These are phyloP conservation scores for Fusarium sp. DNA, from an alignment of 2,329 filamentous ascomycete genomes.

Conservation along the genomic window DNA sequence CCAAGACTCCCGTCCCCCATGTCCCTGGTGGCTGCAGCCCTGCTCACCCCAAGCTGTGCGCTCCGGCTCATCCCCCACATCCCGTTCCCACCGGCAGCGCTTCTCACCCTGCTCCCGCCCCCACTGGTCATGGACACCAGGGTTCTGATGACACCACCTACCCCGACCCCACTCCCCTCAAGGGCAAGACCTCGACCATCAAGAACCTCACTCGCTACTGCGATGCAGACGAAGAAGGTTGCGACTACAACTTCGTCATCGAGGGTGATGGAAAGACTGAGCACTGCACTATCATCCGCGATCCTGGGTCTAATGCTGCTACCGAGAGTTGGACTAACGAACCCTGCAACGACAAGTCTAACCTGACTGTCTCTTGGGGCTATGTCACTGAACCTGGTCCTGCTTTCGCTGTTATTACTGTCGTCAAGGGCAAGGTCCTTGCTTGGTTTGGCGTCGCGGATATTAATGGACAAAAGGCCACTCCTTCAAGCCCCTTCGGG, in stretches of 20 bases:
- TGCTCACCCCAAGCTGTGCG: constrained; percentile 15
- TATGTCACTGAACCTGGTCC: constrained; percentile 32
- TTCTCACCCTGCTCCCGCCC: neutral
- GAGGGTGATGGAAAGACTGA: constrained; percentile 31
- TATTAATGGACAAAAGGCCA: constrained; percentile 33
- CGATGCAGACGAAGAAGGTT: constrained; percentile 17
- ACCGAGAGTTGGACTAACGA: constrained; percentile 34
- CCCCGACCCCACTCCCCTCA: constrained; percentile 12
- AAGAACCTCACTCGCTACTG: constrained; percentile 33
- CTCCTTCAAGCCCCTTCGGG: constrained; percentile 25
- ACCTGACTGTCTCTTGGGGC: constrained; percentile 33
- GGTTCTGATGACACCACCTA: neutral
- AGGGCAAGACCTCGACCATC: constrained; percentile 27
- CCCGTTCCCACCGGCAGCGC: neutral
- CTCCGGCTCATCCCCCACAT: constrained; percentile 10
- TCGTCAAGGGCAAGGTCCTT: constrained; percentile 29
- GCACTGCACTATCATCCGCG: constrained; percentile 29
- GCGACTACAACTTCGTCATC: constrained; percentile 37
- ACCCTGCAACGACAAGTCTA: constrained; percentile 25
- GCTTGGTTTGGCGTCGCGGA: constrained; percentile 37
- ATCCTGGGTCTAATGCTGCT: constrained; percentile 22
- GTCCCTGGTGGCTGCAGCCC: constrained; percentile 25
- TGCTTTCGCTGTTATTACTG: constrained; percentile 32
- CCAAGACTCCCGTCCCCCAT: neutral
- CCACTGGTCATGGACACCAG: neutral